Evolutionary conservation across 2,329 filamentous ascomycete species (phyloP).

Genomic region (Sarocladium kiliense): DNA sequence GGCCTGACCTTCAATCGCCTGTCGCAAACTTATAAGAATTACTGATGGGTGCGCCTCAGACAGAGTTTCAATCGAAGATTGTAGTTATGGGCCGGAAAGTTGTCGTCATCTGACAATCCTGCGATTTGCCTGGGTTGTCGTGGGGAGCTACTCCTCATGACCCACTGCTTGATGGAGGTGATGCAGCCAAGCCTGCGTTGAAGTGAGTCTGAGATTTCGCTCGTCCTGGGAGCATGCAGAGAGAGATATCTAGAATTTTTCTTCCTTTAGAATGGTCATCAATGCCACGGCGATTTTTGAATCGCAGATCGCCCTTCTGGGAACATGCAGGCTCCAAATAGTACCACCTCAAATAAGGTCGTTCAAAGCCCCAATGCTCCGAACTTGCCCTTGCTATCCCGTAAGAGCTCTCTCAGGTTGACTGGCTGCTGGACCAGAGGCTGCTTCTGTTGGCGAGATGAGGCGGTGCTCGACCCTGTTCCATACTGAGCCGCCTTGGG

Average conservation of each 20-base stretch:
- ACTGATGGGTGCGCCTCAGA: not conserved
- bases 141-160: conserved; percentile 4
- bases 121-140: not conserved
- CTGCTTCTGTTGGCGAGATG: conserved; percentile 11
- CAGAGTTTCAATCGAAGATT: not conserved
- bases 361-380: conserved; percentile 28
- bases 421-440: conserved; percentile 15
- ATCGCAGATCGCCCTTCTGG: too few relatives aligned
- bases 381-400: conserved; percentile 22
- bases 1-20: not conserved
- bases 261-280: too few relatives aligned
- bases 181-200: conserved; percentile 3
- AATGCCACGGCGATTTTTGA: too few relatives aligned
- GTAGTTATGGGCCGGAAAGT: not conserved
- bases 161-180: not conserved
- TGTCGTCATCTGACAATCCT: not conserved
- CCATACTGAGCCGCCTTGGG: conserved; percentile 1
- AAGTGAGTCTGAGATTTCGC: conserved; percentile 20
- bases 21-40: not conserved
- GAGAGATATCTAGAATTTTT: too few relatives aligned
- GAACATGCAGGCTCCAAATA: too few relatives aligned
- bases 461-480: not conserved
- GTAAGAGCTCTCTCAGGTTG: not conserved
- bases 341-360: too few relatives aligned
- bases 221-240: too few relatives aligned